Percentiles rank a stretch among this genome's conserved stretches.
Conservation (phyloP, 805 yeast species). For the Kluyveromyces aestuarii region DNA sequence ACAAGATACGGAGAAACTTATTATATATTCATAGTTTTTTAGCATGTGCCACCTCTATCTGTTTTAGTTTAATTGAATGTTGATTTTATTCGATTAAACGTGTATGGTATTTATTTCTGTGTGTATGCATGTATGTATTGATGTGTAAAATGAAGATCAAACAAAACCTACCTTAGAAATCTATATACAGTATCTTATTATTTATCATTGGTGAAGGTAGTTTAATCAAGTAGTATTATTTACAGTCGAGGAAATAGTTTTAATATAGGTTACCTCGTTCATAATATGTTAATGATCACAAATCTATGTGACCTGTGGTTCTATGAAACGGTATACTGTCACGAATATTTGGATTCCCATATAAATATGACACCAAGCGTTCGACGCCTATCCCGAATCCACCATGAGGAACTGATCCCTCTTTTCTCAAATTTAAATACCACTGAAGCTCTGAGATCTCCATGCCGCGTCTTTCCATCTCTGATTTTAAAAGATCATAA, state of each 20-base stretch:
- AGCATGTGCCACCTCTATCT: no score
- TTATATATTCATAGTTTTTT: no score
- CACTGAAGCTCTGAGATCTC: constrained; percentile 51
- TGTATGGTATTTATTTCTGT: no score
- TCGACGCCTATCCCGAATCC: constrained; percentile 97
- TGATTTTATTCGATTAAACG: background rate
- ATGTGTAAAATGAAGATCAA: background rate
- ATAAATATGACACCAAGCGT: constrained; percentile 63
- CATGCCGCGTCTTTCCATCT: constrained; percentile 50
- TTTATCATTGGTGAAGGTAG: background rate
- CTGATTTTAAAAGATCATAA: constrained; percentile 36
- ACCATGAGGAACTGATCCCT: constrained; percentile 89
- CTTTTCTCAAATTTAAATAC: constrained; percentile 66
- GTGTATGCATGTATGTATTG: background rate
- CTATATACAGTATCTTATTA: background rate
- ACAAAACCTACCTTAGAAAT: background rate
- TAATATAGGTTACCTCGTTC: background rate
- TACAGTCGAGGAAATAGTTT: background rate
- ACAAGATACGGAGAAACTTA: background rate
- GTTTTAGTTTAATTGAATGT: background rate
- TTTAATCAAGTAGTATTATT: background rate
- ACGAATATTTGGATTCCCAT: constrained; percentile 68
- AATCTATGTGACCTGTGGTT: constrained; percentile 39
- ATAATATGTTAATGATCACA: background rate
- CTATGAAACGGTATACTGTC: constrained; percentile 88